A percentile compares a stretch with the other conserved stretches of the same genome.
phyloP scores from a whole-genome alignment of 345 rosid species.

The Clausena lansium region DNA sequence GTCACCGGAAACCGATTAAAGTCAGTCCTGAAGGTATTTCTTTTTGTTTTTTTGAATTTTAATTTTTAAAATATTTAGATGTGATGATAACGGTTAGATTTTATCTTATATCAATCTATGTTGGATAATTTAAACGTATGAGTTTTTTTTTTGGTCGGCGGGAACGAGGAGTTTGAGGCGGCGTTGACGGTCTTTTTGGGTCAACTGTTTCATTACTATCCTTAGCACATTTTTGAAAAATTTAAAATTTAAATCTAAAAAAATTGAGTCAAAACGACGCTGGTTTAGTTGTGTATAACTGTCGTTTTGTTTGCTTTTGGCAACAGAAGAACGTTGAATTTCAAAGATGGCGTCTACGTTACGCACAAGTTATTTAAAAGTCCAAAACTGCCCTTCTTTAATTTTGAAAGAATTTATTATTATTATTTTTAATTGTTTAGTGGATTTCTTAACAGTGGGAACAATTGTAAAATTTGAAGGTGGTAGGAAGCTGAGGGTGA shows the following conservation, averaged over 20 bases:
- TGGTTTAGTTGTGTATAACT: neutral
- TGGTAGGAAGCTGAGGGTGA: constrained; percentile 47
- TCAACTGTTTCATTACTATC: neutral
- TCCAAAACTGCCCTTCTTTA: neutral
- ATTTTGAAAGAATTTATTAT: neutral
- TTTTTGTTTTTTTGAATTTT: neutral
- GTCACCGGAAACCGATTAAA: constrained; percentile 36
- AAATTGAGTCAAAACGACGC: neutral
- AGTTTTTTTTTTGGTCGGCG: neutral
- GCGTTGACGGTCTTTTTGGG: neutral
- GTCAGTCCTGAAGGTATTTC: constrained; percentile 55
- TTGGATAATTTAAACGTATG: neutral
- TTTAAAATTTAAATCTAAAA: too few relatives aligned
- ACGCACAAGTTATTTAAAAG: neutral
- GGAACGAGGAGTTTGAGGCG: neutral
- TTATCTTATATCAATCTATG: neutral
- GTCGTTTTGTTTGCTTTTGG: neutral
- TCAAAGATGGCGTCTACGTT: neutral
- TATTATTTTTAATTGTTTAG: too few relatives aligned
- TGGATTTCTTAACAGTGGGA: too few relatives aligned
- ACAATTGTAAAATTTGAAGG: constrained; percentile 13
- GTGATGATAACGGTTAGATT: neutral
- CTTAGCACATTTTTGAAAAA: neutral
- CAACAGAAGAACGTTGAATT: neutral
- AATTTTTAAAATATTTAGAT: neutral